A percentile compares a stretch with the other conserved stretches of the same genome.
Conservation (phyloP, 2,329 filamentous ascomycete genomes). For the Raffaelea albimanens region DNA sequence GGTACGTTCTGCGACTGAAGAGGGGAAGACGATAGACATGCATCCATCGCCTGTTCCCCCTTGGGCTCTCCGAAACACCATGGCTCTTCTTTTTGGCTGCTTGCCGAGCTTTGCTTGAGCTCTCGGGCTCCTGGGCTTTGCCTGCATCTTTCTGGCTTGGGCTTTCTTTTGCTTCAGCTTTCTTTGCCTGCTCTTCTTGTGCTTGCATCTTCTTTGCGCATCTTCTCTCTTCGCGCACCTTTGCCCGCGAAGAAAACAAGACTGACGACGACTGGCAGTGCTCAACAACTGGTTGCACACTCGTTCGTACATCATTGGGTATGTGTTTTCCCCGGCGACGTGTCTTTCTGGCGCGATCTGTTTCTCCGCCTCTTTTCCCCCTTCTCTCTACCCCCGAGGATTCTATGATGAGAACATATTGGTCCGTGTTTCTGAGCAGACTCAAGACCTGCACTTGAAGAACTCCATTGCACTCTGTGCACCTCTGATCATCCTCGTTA, state of each 20-base stretch:
- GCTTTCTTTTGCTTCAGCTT: too few species aligned
- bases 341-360: conserved; percentile 27
- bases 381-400: not conserved
- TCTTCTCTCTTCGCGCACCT: too few species aligned
- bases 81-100: too few species aligned
- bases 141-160: too few species aligned
- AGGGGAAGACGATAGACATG: not conserved
- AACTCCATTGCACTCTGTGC: conserved; percentile 56
- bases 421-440: conserved; percentile 81
- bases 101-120: too few species aligned
- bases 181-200: too few species aligned
- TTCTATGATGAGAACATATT: conserved; percentile 64
- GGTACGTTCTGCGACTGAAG: conserved; percentile 13
- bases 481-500: conserved; percentile 47
- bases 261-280: conserved; percentile 26
- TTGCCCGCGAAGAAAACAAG: conserved; percentile 1
- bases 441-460: conserved; percentile 77
- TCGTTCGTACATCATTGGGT: conserved; percentile 70
- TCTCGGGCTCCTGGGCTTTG: too few species aligned
- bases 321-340: too few species aligned
- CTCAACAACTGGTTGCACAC: conserved; percentile 59
- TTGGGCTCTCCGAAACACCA: too few species aligned
- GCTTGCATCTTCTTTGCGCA: not conserved
- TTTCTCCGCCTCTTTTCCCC: not conserved
- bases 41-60: too few species aligned